Evolutionary conservation across 768 basidiomycete genomes (phyloP).

Genomic region (Lentinula guzmanii): DNA sequence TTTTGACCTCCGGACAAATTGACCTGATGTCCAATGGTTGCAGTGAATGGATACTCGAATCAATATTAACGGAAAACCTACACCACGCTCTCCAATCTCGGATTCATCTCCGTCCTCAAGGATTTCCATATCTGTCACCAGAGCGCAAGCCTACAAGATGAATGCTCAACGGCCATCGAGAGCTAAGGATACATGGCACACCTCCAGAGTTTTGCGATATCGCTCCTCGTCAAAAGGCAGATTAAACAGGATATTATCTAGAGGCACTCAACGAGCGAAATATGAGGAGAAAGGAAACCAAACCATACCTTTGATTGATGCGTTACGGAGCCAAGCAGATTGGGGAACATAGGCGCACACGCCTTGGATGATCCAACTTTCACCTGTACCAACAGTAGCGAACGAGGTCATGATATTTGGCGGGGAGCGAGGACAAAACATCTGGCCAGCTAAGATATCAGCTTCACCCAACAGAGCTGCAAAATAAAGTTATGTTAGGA

Average conservation of each 20-base stretch:
- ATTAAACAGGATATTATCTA: slow-evolving; percentile 72
- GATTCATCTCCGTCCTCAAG: slow-evolving; percentile 85
- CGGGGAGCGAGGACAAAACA: slow-evolving; percentile 79
- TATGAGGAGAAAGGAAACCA: not conserved
- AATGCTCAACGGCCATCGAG: not conserved
- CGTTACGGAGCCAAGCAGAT: slow-evolving; percentile 70
- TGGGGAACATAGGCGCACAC: slow-evolving; percentile 87
- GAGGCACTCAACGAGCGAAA: not conserved
- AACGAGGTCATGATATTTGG: slow-evolving; percentile 71
- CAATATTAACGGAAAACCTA: slow-evolving; percentile 46
- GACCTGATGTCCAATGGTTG: slow-evolving; percentile 18
- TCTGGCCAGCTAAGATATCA: slow-evolving; percentile 75
- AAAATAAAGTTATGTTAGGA: slow-evolving; percentile 1
- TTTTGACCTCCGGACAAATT: slow-evolving; percentile 53
- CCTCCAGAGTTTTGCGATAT: slow-evolving; percentile 74
- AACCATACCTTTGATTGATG: slow-evolving; percentile 46
- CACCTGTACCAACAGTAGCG: slow-evolving; percentile 32
- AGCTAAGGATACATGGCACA: slow-evolving; percentile 28
- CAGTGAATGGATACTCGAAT: slow-evolving; percentile 27
- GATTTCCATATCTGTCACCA: slow-evolving; percentile 71
- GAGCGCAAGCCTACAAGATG: slow-evolving; percentile 51
- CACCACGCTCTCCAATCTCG: slow-evolving; percentile 84
- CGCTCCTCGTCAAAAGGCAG: slow-evolving; percentile 68
- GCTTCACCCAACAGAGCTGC: slow-evolving; percentile 82
- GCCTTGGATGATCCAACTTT: slow-evolving; percentile 73